Evolutionary conservation across 768 basidiomycete species (phyloP).

Genomic region (Tephrocybe sp.): DNA sequence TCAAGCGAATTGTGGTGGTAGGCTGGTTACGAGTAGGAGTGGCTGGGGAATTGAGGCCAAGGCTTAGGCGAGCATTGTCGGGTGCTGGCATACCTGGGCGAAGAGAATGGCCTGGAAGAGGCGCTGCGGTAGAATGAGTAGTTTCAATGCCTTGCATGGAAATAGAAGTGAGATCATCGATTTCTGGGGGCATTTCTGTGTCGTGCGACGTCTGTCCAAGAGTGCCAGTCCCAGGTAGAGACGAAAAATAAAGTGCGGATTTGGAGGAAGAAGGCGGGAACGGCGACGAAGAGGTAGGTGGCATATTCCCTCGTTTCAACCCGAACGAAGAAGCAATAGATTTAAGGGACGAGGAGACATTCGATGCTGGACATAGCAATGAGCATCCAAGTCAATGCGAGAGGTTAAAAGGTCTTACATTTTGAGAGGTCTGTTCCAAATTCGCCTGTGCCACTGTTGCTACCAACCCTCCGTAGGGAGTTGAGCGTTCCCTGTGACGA

Average conservation of each 20-base stretch:
- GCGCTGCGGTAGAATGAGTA: slow-evolving; percentile 28
- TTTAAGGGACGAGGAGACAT: slow-evolving; percentile 70
- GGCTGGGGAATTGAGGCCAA: slow-evolving; percentile 44
- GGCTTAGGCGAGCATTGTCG: slow-evolving; percentile 57
- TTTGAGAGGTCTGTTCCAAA: slow-evolving; percentile 72
- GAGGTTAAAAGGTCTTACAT: slow-evolving; percentile 35
- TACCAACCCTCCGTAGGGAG: slow-evolving; percentile 39
- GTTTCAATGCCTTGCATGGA: slow-evolving; percentile 11
- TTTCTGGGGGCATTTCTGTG: slow-evolving; percentile 37
- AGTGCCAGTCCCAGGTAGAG: slow-evolving; percentile 31
- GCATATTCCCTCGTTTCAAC: slow-evolving; percentile 53
- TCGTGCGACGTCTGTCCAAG: slow-evolving; percentile 39
- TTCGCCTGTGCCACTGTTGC: slow-evolving; percentile 49
- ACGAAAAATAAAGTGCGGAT: slow-evolving; percentile 22
- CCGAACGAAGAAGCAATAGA: slow-evolving; percentile 77
- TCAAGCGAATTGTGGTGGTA: slow-evolving; percentile 53
- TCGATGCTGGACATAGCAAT: slow-evolving; percentile 42
- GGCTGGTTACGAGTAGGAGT: slow-evolving; percentile 42
- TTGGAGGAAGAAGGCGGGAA: slow-evolving; percentile 21
- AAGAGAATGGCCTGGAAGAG: slow-evolving; percentile 59
- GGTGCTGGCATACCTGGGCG: slow-evolving; percentile 66
- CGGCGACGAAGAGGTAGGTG: slow-evolving; percentile 12
- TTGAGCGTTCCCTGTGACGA: slow-evolving; percentile 50
- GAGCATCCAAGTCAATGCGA: slow-evolving; percentile 1
- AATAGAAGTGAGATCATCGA: slow-evolving; percentile 49